Evolutionary conservation across 1,284 basidiomycete species (phyloP), one percentile per base, ranked within the genome.

Genomic region (Omphalotus olearius): DNA sequence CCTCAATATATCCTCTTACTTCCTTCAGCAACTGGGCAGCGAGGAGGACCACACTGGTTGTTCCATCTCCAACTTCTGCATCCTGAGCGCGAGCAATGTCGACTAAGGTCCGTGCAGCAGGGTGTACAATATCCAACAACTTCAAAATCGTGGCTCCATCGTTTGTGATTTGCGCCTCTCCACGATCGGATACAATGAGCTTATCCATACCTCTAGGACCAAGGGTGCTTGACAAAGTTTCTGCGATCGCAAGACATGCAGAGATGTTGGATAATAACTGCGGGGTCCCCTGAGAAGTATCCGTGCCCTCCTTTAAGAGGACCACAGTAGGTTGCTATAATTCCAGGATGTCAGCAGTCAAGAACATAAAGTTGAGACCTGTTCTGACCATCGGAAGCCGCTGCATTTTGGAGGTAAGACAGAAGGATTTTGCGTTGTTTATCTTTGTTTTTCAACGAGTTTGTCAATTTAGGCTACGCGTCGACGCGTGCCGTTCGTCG

Each of bases 161-260:
- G 69, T 98, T 96, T 25, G 95, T 98, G 66, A 99, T 99, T 71
- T 97, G 95, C 14, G 96, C 93, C 59, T 96, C 87, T 50, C 96
- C 95, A 52, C 93, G 85, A 59, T 92, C 88, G 58, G 85, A 86
- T 1, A 96, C 91, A 59, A 95, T 95, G 52, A 99, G 78, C 71
- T 98, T 99, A 74, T 98, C 96, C 95, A 98, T 98, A 56, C 97
- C 97, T 56, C 97, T 80, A 13, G 97, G 97, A 14, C 97, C 97
- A n/a, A 99, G 83, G 28, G 97, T 99, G 51, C 86, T 94, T 13
- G 97, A 83, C 53, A 98, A 81, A 1, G 91, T 97, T 64, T 92
- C 83, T 47, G 93, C 75, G 59, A 98, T 87, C 9, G 93, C 91
- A 50, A 95, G 81, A 72, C 94, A 97, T 69, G 94, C 94, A 16